Conservation (phyloP, 306 rosid genomes). For the Aeschynomene evenia region DNA sequence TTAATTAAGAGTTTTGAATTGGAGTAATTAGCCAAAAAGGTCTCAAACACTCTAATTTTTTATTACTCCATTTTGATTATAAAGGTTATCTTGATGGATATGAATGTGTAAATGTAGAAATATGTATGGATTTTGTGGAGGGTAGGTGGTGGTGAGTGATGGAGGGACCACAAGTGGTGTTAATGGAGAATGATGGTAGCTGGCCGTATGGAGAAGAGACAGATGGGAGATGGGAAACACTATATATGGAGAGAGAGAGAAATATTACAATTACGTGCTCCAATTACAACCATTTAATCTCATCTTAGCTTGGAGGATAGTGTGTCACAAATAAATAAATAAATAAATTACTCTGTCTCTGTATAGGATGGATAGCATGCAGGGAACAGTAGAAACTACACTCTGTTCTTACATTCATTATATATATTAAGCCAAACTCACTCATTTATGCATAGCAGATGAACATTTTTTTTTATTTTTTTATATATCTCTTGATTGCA, state of each 20-base stretch:
- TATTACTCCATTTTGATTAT: background rate
- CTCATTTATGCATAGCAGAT: conserved; percentile 25
- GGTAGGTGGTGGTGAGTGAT: conserved; percentile 41
- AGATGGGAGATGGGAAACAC: conserved; percentile 78
- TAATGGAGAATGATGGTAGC: conserved; percentile 60
- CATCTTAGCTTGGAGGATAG: too few relatives aligned
- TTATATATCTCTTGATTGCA: background rate
- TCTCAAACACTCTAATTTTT: conserved; percentile 15
- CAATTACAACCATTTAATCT: conserved; percentile 61
- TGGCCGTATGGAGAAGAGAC: conserved; percentile 76
- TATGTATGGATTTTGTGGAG: conserved; percentile 38
- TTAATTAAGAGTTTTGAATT: too few relatives aligned
- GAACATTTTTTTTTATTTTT: conserved; percentile 1
- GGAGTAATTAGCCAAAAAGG: conserved; percentile 21
- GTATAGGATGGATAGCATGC: conserved; percentile 49
- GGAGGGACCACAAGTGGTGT: conserved; percentile 76
- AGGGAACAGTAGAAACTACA: conserved; percentile 26
- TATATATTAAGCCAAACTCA: conserved; percentile 17
- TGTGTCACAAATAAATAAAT: conserved; percentile 55
- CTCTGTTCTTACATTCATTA: conserved; percentile 32
- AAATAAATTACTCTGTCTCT: conserved; percentile 55
- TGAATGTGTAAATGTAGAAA: conserved; percentile 24
- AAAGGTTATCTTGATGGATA: conserved; percentile 23
- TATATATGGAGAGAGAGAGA: conserved; percentile 37
- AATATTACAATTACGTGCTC: conserved; percentile 71